phyloP scores from a whole-genome alignment of 352 stramenopile species.

The Pythium monospermum region DNA sequence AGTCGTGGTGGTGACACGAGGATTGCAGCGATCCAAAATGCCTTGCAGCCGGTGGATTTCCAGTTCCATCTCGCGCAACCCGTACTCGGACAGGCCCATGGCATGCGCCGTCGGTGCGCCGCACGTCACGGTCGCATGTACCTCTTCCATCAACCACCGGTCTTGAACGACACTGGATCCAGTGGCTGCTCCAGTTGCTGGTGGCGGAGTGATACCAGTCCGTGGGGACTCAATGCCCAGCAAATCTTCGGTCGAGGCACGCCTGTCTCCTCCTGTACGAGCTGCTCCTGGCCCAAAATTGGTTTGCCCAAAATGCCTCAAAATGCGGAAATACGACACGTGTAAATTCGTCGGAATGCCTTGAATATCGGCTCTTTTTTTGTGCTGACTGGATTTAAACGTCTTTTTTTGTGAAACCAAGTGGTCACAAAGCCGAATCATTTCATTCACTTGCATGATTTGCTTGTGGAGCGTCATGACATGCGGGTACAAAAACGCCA shows the following conservation, averaged over 20 bases:
- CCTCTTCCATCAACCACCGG: constrained; percentile 41
- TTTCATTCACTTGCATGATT: constrained; percentile 51
- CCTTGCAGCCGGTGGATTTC: constrained; percentile 63
- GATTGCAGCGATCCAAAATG: constrained; percentile 60
- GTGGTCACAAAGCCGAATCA: constrained; percentile 60
- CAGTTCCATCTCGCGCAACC: constrained; percentile 78
- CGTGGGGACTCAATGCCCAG: constrained; percentile 28
- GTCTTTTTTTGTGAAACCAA: constrained; percentile 67
- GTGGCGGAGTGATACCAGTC: neutral
- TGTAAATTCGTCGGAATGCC: constrained; percentile 82
- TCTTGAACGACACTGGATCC: constrained; percentile 17
- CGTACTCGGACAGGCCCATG: constrained; percentile 69
- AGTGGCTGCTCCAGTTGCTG: neutral
- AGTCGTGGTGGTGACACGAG: constrained; percentile 25
- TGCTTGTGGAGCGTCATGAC: constrained; percentile 65
- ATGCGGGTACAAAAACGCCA: constrained; percentile 70
- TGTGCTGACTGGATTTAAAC: constrained; percentile 83
- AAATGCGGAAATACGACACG: constrained; percentile 81
- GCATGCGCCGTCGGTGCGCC: constrained; percentile 77
- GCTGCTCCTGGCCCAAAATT: constrained; percentile 1
- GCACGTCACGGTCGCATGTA: constrained; percentile 70
- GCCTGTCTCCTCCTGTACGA: constrained; percentile 9
- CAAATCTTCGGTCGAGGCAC: constrained; percentile 53
- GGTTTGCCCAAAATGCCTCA: constrained; percentile 38
- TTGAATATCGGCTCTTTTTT: constrained; percentile 76